These are phyloP conservation scores for Fusarium illudens DNA, from an alignment of 2,329 filamentous ascomycete genomes.

Conservation along the genomic window DNA sequence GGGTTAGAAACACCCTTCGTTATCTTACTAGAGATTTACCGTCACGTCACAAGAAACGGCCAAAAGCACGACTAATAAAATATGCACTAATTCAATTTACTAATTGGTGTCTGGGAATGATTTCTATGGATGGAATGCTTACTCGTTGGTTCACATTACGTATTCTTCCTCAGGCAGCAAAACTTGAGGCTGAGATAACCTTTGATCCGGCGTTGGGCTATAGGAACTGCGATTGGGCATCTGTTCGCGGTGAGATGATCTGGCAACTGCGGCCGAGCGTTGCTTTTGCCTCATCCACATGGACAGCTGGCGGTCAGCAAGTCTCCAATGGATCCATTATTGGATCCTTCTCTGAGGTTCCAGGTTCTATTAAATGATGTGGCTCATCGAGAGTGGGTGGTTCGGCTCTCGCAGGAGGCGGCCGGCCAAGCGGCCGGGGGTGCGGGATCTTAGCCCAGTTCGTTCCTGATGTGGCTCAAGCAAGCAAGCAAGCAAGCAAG, in stretches of 20 bases:
- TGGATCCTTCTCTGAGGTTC: not conserved
- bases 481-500: no score
- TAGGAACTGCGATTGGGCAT: not conserved
- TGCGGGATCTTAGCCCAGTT: not conserved
- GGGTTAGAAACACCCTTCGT: no score
- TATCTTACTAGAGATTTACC: not conserved
- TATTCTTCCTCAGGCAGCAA: not conserved
- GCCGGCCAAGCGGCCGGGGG: conserved; percentile 7
- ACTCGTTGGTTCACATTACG: not conserved
- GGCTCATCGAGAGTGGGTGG: not conserved
- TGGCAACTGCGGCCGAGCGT: not conserved
- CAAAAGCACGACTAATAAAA: not conserved
- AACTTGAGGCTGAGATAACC: not conserved
- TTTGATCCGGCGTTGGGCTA: not conserved
- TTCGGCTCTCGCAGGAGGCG: conserved; percentile 2
- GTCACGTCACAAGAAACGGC: not conserved
- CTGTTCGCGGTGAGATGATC: not conserved
- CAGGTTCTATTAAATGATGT: no score
- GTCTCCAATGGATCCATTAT: not conserved
- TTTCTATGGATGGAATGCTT: no score
- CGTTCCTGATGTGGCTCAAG: not conserved
- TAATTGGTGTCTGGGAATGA: not conserved
- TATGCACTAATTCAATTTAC: not conserved
- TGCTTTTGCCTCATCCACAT: not conserved
- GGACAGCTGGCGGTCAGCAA: not conserved